These are phyloP conservation scores for Ophiorrhiza pumila DNA, from an alignment of 257 asterid species.

Conservation along the genomic window DNA sequence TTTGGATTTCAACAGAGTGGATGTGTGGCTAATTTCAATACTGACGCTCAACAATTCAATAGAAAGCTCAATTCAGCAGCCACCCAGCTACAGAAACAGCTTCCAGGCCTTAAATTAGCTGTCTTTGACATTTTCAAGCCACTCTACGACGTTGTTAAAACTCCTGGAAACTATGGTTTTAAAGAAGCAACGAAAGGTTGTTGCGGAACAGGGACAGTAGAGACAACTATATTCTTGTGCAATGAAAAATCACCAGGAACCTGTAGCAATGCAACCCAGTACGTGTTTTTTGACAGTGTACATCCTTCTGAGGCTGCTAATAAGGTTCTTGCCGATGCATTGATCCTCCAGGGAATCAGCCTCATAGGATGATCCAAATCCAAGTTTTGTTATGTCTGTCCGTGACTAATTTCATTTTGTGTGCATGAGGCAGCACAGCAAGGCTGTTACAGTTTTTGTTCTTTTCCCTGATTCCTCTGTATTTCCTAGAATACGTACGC, in stretches of 20 bases:
- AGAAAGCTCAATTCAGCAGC: conserved; percentile 68
- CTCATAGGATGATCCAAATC: conserved; percentile 43
- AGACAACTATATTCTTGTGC: conserved; percentile 70
- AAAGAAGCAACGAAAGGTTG: conserved; percentile 73
- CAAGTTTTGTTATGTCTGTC: neutral
- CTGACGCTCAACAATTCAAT: conserved; percentile 75
- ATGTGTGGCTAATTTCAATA: conserved; percentile 64
- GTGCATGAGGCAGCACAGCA: neutral
- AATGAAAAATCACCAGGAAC: conserved; percentile 70
- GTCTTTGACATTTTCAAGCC: conserved; percentile 79
- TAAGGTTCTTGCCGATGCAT: conserved; percentile 61
- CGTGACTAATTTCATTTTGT: neutral
- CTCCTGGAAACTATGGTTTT: conserved; percentile 65
- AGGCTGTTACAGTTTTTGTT: neutral
- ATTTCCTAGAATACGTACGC: neutral
- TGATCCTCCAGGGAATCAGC: conserved; percentile 63
- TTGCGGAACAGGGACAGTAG: conserved; percentile 87
- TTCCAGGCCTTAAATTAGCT: conserved; percentile 63
- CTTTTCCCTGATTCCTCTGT: neutral
- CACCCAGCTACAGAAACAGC: conserved; percentile 55
- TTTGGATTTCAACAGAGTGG: conserved; percentile 74
- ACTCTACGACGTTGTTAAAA: conserved; percentile 54
- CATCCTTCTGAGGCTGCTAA: conserved; percentile 95
- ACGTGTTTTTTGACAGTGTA: conserved; percentile 94
- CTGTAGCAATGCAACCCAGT: conserved; percentile 66